Percentiles rank a stretch among this genome's conserved stretches.
phyloP scores from a whole-genome alignment of 306 rosid genomes.

The Cucurbita moschata region DNA sequence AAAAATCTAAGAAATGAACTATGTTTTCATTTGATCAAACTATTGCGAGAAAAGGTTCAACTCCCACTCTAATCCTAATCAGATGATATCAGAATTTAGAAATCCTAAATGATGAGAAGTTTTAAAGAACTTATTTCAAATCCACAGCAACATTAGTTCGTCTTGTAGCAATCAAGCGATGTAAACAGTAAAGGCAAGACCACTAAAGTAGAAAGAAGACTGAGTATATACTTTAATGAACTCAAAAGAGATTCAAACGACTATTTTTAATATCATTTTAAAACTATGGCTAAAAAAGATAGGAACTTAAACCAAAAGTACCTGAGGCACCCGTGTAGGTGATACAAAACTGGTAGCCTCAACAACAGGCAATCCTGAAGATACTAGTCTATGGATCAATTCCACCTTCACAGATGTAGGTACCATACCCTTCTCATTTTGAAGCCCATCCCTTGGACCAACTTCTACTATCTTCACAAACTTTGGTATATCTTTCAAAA shows the following conservation, averaged over 20 bases:
- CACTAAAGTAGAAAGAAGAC: background rate
- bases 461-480: conserved; percentile 89
- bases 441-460: conserved; percentile 95
- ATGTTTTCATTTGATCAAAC: background rate
- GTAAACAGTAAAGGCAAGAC: background rate
- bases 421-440: conserved; percentile 71
- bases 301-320: conserved; percentile 8
- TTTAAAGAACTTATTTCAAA: background rate
- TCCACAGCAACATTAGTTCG: background rate
- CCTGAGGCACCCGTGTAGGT: conserved; percentile 97
- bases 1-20: background rate
- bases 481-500: conserved; percentile 43
- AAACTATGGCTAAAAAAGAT: background rate
- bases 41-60: background rate
- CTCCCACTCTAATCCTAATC: background rate
- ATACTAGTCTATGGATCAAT: conserved; percentile 59
- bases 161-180: background rate
- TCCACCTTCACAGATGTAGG: conserved; percentile 59
- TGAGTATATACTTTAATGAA: background rate
- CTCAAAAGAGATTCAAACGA: background rate
- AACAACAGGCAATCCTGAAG: conserved; percentile 62
- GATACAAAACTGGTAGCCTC: conserved; percentile 98
- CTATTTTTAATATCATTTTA: background rate
- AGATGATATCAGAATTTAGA: background rate
- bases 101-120: background rate